Evolutionary conservation across 169 alveolate genomes (phyloP), one percentile per base, ranked within the genome.

Genomic region (Eimeria falciformis): DNA sequence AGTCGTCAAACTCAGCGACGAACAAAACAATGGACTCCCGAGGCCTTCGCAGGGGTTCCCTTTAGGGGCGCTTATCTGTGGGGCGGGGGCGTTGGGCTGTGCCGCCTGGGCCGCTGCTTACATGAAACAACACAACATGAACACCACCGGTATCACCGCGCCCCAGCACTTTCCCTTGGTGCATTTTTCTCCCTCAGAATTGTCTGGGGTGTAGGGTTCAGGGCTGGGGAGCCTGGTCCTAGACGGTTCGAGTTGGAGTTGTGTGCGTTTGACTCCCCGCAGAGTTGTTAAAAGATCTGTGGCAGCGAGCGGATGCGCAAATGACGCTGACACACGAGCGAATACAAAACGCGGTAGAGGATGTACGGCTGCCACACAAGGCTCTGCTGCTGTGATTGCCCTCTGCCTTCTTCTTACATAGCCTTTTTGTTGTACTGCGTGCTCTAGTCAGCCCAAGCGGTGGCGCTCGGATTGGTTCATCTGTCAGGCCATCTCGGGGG

Each of bases 101-200:
- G 62, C 37, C 50, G 23, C 50, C 23, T 78, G 87, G 87, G 46
- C 47, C 14, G 25, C 62, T 4, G 25, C 25, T 4, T 78, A 78
- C 87, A 46, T 78, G 87, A 33, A n/a, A 25, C 87, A 78, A 68
- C 69, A 78, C 53, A 47, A 47, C 69, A 5, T 78, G 53, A 78
- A 68, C 25, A 17, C 46, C 17, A 47, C 87, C 27, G 87, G 87
- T 47, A 25, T 21, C 69, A 0, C 5, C 11, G 37, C 25, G 53
- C n/a, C 17, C 17, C 53, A 68, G 79, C 47, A 68, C 53, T 7
- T 3, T 7, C 53, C 17, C 29, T n/a, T 68, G 3, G 17, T 18
- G 47, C 2, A 1, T 27, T 21, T 25, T 7, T 1, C 53, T 68
- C 17, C 40, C 33, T 68, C 14, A 53, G 21, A 11, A 53, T 1